phyloP scores from a whole-genome alignment of 129 eudicot species.

The Erigeron canadensis region DNA sequence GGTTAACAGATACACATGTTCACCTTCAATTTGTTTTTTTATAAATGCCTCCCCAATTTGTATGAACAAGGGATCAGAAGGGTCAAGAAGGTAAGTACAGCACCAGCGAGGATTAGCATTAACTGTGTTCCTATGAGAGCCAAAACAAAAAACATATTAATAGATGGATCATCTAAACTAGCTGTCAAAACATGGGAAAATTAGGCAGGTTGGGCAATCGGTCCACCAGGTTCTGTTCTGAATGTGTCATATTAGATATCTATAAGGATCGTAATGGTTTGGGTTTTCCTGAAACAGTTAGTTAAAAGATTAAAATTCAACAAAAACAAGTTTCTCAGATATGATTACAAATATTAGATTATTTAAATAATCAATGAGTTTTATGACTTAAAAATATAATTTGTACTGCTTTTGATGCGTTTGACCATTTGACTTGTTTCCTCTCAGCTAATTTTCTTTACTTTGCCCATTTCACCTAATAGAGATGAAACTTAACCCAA shows the following conservation, averaged over 20 bases:
- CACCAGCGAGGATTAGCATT: conserved; percentile 85
- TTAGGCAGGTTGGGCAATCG: not conserved
- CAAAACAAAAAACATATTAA: conserved; percentile 4
- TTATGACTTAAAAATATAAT: not conserved
- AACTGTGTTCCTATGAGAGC: conserved; percentile 75
- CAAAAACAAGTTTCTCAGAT: not conserved
- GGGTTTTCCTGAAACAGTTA: not conserved
- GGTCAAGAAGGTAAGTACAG: conserved; percentile 92
- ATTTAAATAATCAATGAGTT: not conserved
- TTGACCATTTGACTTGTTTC: not conserved
- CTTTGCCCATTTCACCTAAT: not conserved
- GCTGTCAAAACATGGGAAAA: not conserved
- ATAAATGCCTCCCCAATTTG: conserved; percentile 86
- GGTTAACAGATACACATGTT: conserved; percentile 7
- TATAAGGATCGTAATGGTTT: not conserved
- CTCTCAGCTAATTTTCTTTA: not conserved
- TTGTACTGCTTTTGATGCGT: not conserved
- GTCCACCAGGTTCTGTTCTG: not conserved
- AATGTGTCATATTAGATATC: not conserved
- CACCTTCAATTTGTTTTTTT: conserved; percentile 70
- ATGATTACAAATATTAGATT: not conserved
- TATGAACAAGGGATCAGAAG: conserved; percentile 90
- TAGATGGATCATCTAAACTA: conserved; percentile 4
- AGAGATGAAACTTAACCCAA: not conserved
- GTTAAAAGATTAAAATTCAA: not conserved